Evolutionary conservation across 192 early-diverging fungal genomes (phyloP).

Genomic region (Lobulomyces angularis): DNA sequence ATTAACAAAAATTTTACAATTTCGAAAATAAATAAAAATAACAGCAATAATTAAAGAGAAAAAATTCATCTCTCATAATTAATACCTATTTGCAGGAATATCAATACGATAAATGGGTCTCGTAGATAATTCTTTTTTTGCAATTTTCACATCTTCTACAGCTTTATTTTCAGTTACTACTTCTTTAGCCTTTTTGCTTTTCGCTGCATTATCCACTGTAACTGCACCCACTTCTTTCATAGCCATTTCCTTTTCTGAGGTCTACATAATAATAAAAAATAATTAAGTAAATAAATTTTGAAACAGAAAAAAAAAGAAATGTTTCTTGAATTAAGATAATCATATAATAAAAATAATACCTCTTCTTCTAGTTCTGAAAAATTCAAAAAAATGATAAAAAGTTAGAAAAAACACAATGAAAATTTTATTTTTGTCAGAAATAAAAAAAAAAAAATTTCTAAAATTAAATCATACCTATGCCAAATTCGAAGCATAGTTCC

Average conservation of each 20-base stretch:
- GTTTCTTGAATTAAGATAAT: neutral
- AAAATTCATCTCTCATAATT: neutral
- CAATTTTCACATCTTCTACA: too few species aligned
- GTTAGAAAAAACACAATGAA: neutral
- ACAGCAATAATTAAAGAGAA: neutral
- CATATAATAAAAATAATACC: too few species aligned
- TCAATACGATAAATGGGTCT: conserved; percentile 86
- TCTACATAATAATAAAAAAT: conserved; percentile 22
- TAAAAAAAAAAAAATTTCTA: conserved; percentile 4
- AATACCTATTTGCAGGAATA: conserved; percentile 81
- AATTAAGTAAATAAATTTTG: neutral
- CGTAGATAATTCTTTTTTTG: conserved; percentile 50
- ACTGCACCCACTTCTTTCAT: conserved; percentile 45
- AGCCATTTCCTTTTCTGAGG: conserved; percentile 70
- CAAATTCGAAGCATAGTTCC: conserved; percentile 98
- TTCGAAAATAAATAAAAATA: neutral
- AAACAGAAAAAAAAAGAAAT: conserved; percentile 1
- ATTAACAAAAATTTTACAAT: neutral
- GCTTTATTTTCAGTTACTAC: too few species aligned
- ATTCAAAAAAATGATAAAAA: too few species aligned
- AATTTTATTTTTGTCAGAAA: conserved; percentile 1
- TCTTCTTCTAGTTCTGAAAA: too few species aligned
- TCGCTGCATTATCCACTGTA: conserved; percentile 16
- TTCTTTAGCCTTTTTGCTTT: too few species aligned
- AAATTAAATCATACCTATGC: conserved; percentile 60